Conservation (phyloP, 2,329 filamentous ascomycete species). For the Colletotrichum paranaense region DNA sequence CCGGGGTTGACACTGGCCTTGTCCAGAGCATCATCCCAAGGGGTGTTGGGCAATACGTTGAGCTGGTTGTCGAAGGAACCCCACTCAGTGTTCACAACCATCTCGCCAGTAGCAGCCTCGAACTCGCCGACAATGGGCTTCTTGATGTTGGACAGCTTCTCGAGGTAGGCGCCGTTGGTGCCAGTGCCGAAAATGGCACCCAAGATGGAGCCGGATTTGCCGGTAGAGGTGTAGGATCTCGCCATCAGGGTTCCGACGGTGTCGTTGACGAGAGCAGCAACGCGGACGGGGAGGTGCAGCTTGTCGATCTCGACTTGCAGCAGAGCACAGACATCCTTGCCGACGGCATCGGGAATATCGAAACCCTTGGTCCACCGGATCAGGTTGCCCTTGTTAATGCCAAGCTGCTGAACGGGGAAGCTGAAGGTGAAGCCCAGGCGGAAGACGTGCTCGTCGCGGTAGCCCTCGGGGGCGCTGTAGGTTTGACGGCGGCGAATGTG, state of each 20-base stretch:
- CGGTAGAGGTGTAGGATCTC: slow-evolving; percentile 91
- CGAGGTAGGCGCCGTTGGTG: slow-evolving; percentile 96
- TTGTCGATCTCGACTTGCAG: slow-evolving; percentile 91
- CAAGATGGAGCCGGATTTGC: slow-evolving; percentile 87
- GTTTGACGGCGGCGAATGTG: slow-evolving; percentile 74
- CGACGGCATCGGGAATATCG: slow-evolving; percentile 93
- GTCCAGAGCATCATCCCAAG: slow-evolving; percentile 85
- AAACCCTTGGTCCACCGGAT: slow-evolving; percentile 99
- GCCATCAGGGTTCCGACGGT: slow-evolving; percentile 98
- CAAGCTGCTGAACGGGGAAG: slow-evolving; percentile 93
- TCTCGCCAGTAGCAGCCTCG: slow-evolving; percentile 85
- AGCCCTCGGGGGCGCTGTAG: slow-evolving; percentile 67
- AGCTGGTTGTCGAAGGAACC: slow-evolving; percentile 97
- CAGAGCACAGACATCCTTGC: slow-evolving; percentile 92
- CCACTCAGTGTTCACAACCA: slow-evolving; percentile 99
- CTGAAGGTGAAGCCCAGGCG: slow-evolving; percentile 98
- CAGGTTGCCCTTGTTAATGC: slow-evolving; percentile 93
- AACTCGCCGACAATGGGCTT: slow-evolving; percentile 80
- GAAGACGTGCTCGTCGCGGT: slow-evolving; percentile 82
- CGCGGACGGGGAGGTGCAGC: slow-evolving; percentile 86
- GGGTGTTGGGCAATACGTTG: slow-evolving; percentile 85
- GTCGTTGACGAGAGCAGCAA: slow-evolving; percentile 97
- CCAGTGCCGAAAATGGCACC: slow-evolving; percentile 98
- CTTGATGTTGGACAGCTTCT: slow-evolving; percentile 87
- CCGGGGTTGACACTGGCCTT: slow-evolving; percentile 87